Conservation (phyloP, 2,329 filamentous ascomycete genomes). For the Neurospora crassa region DNA sequence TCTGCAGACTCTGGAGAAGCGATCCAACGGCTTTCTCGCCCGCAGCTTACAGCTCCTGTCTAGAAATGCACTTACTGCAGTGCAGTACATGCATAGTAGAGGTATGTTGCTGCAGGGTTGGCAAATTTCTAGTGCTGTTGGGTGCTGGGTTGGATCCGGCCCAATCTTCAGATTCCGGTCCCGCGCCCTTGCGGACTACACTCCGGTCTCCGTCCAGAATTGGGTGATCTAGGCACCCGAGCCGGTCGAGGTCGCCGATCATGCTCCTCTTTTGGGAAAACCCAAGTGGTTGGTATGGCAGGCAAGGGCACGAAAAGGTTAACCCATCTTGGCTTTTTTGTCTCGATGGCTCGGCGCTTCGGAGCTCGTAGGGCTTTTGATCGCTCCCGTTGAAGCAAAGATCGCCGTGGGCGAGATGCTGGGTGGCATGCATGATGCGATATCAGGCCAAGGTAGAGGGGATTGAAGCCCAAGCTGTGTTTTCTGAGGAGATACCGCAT, state of each 20-base stretch:
- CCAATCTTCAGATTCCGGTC: not conserved
- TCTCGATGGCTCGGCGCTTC: not conserved
- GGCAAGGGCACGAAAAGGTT: not conserved
- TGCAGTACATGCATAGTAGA: not conserved
- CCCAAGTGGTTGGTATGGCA: not conserved
- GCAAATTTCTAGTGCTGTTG: not conserved
- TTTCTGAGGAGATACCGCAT: not conserved
- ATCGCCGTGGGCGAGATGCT: not conserved
- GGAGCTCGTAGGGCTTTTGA: not conserved
- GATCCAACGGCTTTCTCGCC: not conserved
- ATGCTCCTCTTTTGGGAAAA: not conserved
- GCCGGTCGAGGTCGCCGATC: not conserved
- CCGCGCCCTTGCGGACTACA: not conserved
- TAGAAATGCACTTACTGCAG: not conserved
- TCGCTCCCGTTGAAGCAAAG: not conserved
- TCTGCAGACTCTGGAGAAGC: not conserved
- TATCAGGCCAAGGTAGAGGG: not conserved
- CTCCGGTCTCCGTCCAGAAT: not conserved
- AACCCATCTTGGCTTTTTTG: not conserved
- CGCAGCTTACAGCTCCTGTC: not conserved
- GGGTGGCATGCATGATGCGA: not conserved
- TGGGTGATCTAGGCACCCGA: not conserved
- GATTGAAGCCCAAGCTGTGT: not conserved
- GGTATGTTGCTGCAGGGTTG: not conserved
- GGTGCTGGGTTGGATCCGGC: not conserved